Evolutionary conservation across 2,329 filamentous ascomycete species (phyloP).

Genomic region (Ceratocystis harringtonii): DNA sequence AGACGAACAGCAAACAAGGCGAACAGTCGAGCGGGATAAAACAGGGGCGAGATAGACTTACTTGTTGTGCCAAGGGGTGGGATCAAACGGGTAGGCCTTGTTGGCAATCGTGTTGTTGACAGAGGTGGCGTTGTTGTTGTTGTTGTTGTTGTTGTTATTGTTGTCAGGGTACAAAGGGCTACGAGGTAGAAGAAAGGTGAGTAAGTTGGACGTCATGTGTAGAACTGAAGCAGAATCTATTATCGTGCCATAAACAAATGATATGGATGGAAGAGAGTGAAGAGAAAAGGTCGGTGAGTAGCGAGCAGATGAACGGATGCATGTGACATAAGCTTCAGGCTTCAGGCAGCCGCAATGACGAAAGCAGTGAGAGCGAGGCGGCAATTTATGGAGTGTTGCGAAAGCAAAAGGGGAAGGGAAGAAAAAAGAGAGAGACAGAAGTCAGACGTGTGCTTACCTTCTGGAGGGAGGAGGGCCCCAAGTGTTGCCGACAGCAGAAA

Average conservation of each 20-base stretch:
- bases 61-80: slow-evolving; percentile 17
- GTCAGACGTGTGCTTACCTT: slow-evolving; percentile 13
- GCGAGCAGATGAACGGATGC: not conserved
- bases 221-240: not conserved
- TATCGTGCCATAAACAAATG: not conserved
- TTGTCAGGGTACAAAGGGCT: slow-evolving; percentile 10
- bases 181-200: not conserved
- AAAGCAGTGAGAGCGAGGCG: not conserved
- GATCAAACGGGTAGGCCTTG: slow-evolving; percentile 15
- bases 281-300: not conserved
- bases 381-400: not conserved
- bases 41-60: slow-evolving; percentile 7
- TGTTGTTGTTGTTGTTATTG: not conserved
- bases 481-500: slow-evolving; percentile 13
- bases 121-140: not conserved
- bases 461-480: slow-evolving; percentile 15
- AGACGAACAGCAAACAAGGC: not conserved
- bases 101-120: not conserved
- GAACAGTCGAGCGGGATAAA: not conserved
- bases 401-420: not conserved
- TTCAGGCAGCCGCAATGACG: not conserved
- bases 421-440: not conserved
- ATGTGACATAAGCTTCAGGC: not conserved
- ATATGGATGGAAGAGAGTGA: not conserved
- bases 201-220: not conserved